Conservation (phyloP, 2,329 filamentous ascomycete genomes). For the Fusarium subglutinans region DNA sequence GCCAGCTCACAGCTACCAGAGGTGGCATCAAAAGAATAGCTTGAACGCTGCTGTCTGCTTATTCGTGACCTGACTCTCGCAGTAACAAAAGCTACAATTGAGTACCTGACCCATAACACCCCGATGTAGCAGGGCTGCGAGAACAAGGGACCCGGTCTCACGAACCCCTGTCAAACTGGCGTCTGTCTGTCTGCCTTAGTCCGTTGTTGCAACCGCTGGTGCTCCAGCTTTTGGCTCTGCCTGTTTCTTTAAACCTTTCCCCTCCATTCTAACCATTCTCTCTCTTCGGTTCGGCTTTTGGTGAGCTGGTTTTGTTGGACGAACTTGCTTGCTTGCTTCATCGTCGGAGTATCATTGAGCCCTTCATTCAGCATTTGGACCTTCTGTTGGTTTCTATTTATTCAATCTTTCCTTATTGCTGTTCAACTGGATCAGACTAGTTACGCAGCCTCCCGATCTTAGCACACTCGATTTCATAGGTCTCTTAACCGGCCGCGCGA, state of each 20-base stretch:
- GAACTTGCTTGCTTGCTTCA: conserved; percentile 20
- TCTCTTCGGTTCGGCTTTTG: conserved; percentile 31
- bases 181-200: conserved; percentile 41
- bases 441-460: conserved; percentile 19
- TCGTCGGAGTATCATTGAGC: conserved; percentile 13
- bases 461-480: conserved; percentile 7
- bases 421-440: conserved; percentile 17
- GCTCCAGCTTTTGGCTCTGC: conserved; percentile 36
- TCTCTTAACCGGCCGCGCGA: conserved; percentile 33
- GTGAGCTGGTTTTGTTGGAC: conserved; percentile 31
- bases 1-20: conserved; percentile 31
- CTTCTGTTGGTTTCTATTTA: neutral
- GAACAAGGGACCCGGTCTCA: conserved; percentile 34
- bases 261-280: conserved; percentile 41
- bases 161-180: conserved; percentile 38
- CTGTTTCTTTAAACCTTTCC: conserved; percentile 47
- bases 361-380: conserved; percentile 8
- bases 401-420: neutral
- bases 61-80: conserved; percentile 12
- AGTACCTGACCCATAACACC: conserved; percentile 26
- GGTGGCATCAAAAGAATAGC: conserved; percentile 25
- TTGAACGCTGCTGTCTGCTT: conserved; percentile 22
- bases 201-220: conserved; percentile 40
- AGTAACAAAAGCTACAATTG: conserved; percentile 29
- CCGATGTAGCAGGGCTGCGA: conserved; percentile 35